Base-by-base conservation (phyloP, 441 rosid genomes). In the Sinapis alba region DNA sequence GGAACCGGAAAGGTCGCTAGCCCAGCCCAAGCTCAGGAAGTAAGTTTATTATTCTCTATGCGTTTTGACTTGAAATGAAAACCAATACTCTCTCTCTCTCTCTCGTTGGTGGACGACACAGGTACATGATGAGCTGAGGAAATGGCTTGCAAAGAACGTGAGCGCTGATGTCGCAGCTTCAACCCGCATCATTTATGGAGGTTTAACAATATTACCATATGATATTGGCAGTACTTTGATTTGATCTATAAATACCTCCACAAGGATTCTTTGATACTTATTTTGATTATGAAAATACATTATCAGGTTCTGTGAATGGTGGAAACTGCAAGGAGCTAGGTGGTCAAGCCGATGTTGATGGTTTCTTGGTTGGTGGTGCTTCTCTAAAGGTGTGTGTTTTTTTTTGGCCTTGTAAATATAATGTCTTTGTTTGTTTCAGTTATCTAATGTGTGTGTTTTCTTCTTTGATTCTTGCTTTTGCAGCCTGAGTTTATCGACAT, bases 281-380 rank as follows among this genome's bases (percentile, higher is more conserved):
- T 7, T 11, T 30, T 47, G 53, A 59, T 23, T 61, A 11, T 47
- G 62, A 7, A 30, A 65, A 68, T 63, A 69, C 26, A 20, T 20
- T 67, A 23, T 41, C 85, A 94, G 96, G 96, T 59, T 89, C 94
- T 5, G 92, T 89, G 4, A 87, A 75, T 69, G 90, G 88, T 76
- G 87, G 80, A 18, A 89, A 86, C 82, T 87, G 90, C 87, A 86
- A 83, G 80, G 94, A 87, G 75, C 84, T 87, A 19, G 88, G 87
- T 12, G 83, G 74, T 32, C 85, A 89, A 53, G 77, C 90, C 2
- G 92, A 89, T 78, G 85, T 89, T 43, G 94, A 89, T 59, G 94
- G 94, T 62, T 87, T 89, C 84, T 80, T 89, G 82, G 94, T 89
- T 26, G 94, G 94, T 65, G 94, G 94, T 74, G 94, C 94, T 76